Evolutionary conservation across 805 yeast species (phyloP), one percentile per base, ranked within the genome.

Genomic region (Saccharomycopsis vini): DNA sequence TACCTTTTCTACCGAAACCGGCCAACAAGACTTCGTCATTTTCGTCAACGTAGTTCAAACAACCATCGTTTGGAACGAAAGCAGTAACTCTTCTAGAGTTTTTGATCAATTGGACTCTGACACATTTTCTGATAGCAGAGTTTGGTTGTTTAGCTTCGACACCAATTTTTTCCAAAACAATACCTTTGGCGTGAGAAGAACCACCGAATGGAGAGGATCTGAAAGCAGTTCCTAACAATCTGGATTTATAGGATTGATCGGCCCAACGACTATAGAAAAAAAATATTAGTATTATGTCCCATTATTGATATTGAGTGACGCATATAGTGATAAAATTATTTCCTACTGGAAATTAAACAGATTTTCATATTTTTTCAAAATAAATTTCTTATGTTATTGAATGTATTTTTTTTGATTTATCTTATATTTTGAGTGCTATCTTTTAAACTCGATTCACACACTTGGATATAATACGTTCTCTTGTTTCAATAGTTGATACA

Each of bases 1-100:
- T 92, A 80, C 98, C 98, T 82, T 95, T 92, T 79, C 97, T 88
- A 87, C 99, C 99, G 88, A 92, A 92, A 81, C 99, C 99, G 66
- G 99, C 97, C 64, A 92, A 80, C 66, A 92, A 79, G 63, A 92
- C 99, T 75, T 92, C 97, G 77, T 92, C 99, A 81, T 92, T 92
- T 79, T 92, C 97, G 71, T 92, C 99, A 64, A 92, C 97, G 63
- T 82, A 92, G 92, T 92, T 92, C 73, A 92, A 77, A 82, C 98
- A 92, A 90, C 99, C 99, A 77, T 92, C 99, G 67, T 92, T 90
- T 74, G 99, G 98, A 69, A 92, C 99, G 94, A 92, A 92, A 72
- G 99, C 99, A 66, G 98, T 92, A 61, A 89, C 98, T 78, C 86
- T 90, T 84, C 90, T 92, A 79, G 98, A 97, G 86, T 92, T 92